Evolutionary conservation across 1,139 yeast genomes (phyloP).

Genomic region (Candida labiduridarum): DNA sequence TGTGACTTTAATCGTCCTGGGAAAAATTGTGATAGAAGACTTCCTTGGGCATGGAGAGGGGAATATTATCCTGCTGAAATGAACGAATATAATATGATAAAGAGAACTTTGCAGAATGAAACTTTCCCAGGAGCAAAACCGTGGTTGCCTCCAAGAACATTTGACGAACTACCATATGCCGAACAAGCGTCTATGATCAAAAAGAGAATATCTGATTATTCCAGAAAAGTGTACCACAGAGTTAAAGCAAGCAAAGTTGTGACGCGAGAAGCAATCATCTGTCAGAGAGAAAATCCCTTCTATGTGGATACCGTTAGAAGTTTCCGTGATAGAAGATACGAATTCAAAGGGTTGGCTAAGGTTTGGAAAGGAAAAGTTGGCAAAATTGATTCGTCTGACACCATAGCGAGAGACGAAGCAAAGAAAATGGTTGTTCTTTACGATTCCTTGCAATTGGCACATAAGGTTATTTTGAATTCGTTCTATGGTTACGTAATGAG

Average conservation of each 20-base stretch:
- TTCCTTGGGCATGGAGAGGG: slow-evolving; percentile 99
- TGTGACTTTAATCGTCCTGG: slow-evolving; percentile 98
- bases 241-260: slow-evolving; percentile 81
- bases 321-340: slow-evolving; percentile 95
- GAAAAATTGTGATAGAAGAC: slow-evolving; percentile 84
- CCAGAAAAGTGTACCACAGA: slow-evolving; percentile 81
- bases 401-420: slow-evolving; percentile 75
- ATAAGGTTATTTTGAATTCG: slow-evolving; percentile 93
- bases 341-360: slow-evolving; percentile 90
- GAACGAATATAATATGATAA: slow-evolving; percentile 90
- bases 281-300: slow-evolving; percentile 97
- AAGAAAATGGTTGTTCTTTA: slow-evolving; percentile 90
- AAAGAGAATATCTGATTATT: slow-evolving; percentile 81
- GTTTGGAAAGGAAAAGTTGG: slow-evolving; percentile 87
- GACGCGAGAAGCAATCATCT: slow-evolving; percentile 89
- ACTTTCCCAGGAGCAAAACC: slow-evolving; percentile 67
- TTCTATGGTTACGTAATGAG: slow-evolving; percentile 99
- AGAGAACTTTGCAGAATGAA: slow-evolving; percentile 80
- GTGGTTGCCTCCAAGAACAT: slow-evolving; percentile 58
- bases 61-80: slow-evolving; percentile 89
- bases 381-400: slow-evolving; percentile 53
- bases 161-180: slow-evolving; percentile 72
- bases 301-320: slow-evolving; percentile 93
- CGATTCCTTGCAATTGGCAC: slow-evolving; percentile 95
- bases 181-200: slow-evolving; percentile 81